Base-by-base conservation (phyloP, 1,139 yeast species). In the Taphrina flavorubra region DNA sequence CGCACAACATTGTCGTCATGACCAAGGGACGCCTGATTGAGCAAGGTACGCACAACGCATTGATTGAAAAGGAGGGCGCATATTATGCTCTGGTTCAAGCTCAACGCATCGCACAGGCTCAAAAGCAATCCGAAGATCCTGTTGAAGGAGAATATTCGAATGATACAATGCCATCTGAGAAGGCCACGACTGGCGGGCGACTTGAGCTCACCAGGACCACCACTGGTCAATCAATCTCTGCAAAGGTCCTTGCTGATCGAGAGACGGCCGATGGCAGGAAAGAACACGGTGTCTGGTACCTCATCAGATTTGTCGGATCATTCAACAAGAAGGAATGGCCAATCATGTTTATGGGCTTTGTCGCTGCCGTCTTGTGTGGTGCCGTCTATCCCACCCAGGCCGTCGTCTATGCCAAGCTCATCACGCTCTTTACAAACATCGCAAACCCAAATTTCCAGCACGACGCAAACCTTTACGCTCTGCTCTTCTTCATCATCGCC, bases 1-100 rank as follows among this genome's bases (percentile, higher is more conserved):
- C 83, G 11, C 80, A 81, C 72, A 76, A 78, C 68, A 80, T 81
- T 69, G 81, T 81, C 14, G 83, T 81, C 51, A 80, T 81, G 82
- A 73, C 77, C 42, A 75, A 74, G 68, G 83, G 83, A 16, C 74
- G 72, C 40, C 79, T 81, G 67, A 73, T 79, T n/a, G 84, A 81
- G 71, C 77, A 77, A 71, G 84, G 86, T 0, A 76, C 78, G 6
- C 85, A 79, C 72, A 70, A 74, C 8, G 79, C 79, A 42, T 75
- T 83, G 53, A 55, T 82, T 18, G 74, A 71, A 1, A 59, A 57
- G 61, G 70, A 74, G 20, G 81, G 81, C 18, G 74, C 74, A 46
- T 81, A 81, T 70, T 70, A 39, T 13, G 20, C 63, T n/a, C 58
- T 65, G 13, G 68, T 65, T 13, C 63, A 65, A 25, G 68, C 68